Percentiles rank a stretch among this genome's conserved stretches.
Conservation (phyloP, 768 basidiomycete genomes). For the Tulasnella sp. region DNA sequence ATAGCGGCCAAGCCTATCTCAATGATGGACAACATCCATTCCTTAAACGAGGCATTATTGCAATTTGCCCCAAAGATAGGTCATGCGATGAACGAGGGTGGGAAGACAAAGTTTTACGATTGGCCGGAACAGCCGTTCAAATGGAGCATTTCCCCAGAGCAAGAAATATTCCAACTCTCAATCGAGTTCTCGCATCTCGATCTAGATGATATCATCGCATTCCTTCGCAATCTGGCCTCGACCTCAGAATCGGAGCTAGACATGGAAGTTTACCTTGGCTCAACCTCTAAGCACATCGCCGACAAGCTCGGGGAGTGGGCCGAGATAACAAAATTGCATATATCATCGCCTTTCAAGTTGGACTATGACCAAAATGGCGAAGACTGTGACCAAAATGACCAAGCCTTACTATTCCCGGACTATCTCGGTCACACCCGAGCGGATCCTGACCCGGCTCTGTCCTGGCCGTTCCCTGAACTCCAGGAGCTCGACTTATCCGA, state of each 20-base stretch:
- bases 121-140: no score
- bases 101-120: no score
- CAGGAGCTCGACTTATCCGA: background rate
- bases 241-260: background rate
- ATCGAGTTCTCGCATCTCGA: background rate
- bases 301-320: background rate
- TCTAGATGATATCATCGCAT: background rate
- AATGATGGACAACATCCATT: no score
- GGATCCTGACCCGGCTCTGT: no score
- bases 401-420: background rate
- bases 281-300: background rate
- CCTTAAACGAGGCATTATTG: no score
- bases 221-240: background rate
- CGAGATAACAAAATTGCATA: background rate
- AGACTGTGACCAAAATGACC: background rate
- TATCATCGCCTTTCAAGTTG: background rate
- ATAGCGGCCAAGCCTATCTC: no score
- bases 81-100: no score
- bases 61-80: no score
- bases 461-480: background rate
- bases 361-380: background rate
- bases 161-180: background rate
- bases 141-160: background rate
- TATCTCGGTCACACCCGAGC: background rate
- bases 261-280: background rate